Base-by-base conservation (phyloP, 805 yeast genomes). In the Phaffomyces antillensis region DNA sequence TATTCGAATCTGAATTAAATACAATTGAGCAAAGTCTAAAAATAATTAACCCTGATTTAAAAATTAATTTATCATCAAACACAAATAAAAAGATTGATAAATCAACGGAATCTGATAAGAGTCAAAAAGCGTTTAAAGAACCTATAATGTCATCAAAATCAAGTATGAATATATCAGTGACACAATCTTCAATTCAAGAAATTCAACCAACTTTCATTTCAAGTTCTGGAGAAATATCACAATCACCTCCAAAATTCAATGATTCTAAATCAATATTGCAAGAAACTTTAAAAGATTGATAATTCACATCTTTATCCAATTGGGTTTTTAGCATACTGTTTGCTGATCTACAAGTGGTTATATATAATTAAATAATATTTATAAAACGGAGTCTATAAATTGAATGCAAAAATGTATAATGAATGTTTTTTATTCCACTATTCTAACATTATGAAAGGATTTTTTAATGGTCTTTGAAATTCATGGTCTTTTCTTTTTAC, bases 1-100 rank as follows among this genome's bases (percentile, higher is more conserved):
- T 55, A 3, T 46, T 56, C 16, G 23, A 24, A 1, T 50, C 52
- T 3, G 62, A 58, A 40, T 39, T 56, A 7, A 38, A 37, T 10
- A 53, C 52, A 0, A 39, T 58, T 10, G 32, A 46, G 12, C 43
- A 46, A 16, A 56, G 59, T 10, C 36, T 58, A 3, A 37, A 40
- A 1, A 30, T 54, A 18, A 28, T 54, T 23, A 52, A 49, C 4
- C 52, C 53, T 7, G 32, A 25, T n/a, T 39, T 17, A 10, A 15
- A 38, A 37, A 17, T 33, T 28, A 15, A n/a, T n/a, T n/a, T n/a
- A n/a, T n/a, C 13, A 20, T 12, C 34, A 10, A 20, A 9, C 7
- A 23, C 37, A 16, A 32, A 15, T 16, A 16, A 18, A 32, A n/a
- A 8, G 8, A 16, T 16, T 8, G 16, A 10, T n/a, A 32, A 16